These are phyloP conservation scores for Paraphoma sp. DNA, from an alignment of 2,329 filamentous ascomycete species.

Conservation along the genomic window DNA sequence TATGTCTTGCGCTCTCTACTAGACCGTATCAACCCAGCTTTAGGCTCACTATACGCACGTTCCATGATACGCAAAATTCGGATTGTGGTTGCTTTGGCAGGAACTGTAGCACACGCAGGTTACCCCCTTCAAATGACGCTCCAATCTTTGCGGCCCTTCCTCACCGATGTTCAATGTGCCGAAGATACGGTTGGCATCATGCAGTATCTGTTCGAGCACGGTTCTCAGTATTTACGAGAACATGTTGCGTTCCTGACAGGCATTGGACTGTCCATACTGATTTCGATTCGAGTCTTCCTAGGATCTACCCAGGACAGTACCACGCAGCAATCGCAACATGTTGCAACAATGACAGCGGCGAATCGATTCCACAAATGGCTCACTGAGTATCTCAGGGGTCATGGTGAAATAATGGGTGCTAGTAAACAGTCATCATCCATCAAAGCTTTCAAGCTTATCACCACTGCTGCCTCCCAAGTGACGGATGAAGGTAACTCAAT, in stretches of 20 bases:
- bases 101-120: conserved; percentile 71
- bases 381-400: conserved; percentile 69
- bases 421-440: conserved; percentile 41
- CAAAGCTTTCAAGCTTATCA: conserved; percentile 70
- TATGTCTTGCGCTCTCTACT: conserved; percentile 79
- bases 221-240: conserved; percentile 67
- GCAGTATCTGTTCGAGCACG: conserved; percentile 79
- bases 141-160: conserved; percentile 76
- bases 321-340: conserved; percentile 84
- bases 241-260: conserved; percentile 81
- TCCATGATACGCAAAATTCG: conserved; percentile 86
- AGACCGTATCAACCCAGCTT: conserved; percentile 78
- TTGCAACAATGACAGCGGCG: conserved; percentile 76
- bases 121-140: conserved; percentile 93
- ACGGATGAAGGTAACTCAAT: conserved; percentile 72
- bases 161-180: conserved; percentile 84
- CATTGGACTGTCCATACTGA: conserved; percentile 77
- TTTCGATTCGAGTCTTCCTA: conserved; percentile 78
- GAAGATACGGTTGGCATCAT: conserved; percentile 88
- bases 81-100: conserved; percentile 80
- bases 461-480: conserved; percentile 71
- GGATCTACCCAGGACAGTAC: conserved; percentile 77
- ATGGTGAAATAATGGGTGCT: conserved; percentile 29
- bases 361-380: conserved; percentile 82
- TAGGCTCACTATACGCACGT: conserved; percentile 87